Evolutionary conservation across 2,329 filamentous ascomycete genomes (phyloP), one percentile per base, ranked within the genome.

Genomic region (Aspergillus sp.): DNA sequence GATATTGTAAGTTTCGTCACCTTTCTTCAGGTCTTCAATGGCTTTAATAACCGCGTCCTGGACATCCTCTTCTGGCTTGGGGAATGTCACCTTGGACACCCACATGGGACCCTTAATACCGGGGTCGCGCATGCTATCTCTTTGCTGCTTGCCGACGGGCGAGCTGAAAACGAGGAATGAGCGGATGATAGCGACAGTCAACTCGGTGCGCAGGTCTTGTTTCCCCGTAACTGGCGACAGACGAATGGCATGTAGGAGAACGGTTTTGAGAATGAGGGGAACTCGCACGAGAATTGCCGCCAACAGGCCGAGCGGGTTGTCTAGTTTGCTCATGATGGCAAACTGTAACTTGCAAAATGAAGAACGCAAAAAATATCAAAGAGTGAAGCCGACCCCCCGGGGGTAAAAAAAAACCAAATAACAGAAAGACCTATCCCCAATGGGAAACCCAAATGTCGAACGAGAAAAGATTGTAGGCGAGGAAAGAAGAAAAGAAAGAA

Each of bases 41-140:
- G 76, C 78, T 47, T 69, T 68, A 7, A 76, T 54, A 15, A 81
- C 68, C 2, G 75, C 74, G 28, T 74, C 69, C 50, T 72, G 71
- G 9, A 79, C 72, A 48, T 74, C 74, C 80, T 85, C 59, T 50
- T 77, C 82, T 0, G 85, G 89, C 2, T 79, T 78, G 0, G 86
- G 84, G 15, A 91, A 79, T 0, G 83, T 85, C 45, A 90, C 88
- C 57, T 86, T 89, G 68, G 88, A 89, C 23, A 96, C 82, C 93
- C 93, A 97, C 65, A 95, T 87, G 48, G 85, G 85, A 3, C 92
- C 92, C 72, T 91, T 92, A 70, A 96, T 80, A 0, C 86, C 87
- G 0, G 84, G 84, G 57, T 90, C 89, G 59, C 81, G 85, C 48
- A 85, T 77, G 1, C 85, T 84, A n/a, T 85, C 68, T 45, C 77